Conservation (phyloP, 2,329 filamentous ascomycete genomes). For the Ophiostoma ips region DNA sequence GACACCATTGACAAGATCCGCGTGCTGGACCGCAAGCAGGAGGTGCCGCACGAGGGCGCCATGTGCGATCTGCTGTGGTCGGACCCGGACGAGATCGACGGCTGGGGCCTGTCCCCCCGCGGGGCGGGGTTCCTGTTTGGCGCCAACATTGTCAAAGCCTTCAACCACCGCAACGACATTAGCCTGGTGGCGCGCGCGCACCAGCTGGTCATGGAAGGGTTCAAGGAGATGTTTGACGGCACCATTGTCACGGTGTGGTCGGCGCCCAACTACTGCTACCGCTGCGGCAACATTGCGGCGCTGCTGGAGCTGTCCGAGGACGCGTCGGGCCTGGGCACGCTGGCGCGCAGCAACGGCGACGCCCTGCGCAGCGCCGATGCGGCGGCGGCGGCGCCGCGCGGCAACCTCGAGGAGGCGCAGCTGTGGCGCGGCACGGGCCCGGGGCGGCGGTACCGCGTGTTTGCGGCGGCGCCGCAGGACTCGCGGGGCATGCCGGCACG, state of each 20-base stretch:
- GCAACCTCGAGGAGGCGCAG: slow-evolving; percentile 35
- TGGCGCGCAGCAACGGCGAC: slow-evolving; percentile 59
- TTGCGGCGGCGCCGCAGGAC: slow-evolving; percentile 93
- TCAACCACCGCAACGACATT: slow-evolving; percentile 89
- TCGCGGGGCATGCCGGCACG: slow-evolving; percentile 96
- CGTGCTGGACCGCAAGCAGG: slow-evolving; percentile 88
- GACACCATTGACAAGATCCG: slow-evolving; percentile 94
- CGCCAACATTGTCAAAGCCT: slow-evolving; percentile 85
- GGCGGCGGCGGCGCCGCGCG: slow-evolving; percentile 20
- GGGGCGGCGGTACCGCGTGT: slow-evolving; percentile 82
- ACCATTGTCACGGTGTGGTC: slow-evolving; percentile 99
- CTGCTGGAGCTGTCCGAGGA: slow-evolving; percentile 90
- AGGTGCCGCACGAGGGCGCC: slow-evolving; percentile 93
- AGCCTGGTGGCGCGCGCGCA: slow-evolving; percentile 87
- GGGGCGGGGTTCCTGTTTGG: slow-evolving; percentile 94
- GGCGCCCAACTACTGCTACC: slow-evolving; percentile 92
- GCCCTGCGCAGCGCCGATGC: slow-evolving; percentile 30
- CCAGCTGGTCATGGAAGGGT: slow-evolving; percentile 97
- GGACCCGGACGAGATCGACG: slow-evolving; percentile 94
- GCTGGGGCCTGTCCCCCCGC: slow-evolving; percentile 87
- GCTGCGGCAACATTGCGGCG: slow-evolving; percentile 89
- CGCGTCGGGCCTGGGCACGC: slow-evolving; percentile 56
- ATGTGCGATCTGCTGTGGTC: slow-evolving; percentile 99
- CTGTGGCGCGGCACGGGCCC: slow-evolving; percentile 46
- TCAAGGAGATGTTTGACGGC: slow-evolving; percentile 97